Percentiles rank a stretch among this genome's conserved stretches.
Evolutionary conservation across 805 yeast species (phyloP).

Genomic region (Nakazawaea populi): DNA sequence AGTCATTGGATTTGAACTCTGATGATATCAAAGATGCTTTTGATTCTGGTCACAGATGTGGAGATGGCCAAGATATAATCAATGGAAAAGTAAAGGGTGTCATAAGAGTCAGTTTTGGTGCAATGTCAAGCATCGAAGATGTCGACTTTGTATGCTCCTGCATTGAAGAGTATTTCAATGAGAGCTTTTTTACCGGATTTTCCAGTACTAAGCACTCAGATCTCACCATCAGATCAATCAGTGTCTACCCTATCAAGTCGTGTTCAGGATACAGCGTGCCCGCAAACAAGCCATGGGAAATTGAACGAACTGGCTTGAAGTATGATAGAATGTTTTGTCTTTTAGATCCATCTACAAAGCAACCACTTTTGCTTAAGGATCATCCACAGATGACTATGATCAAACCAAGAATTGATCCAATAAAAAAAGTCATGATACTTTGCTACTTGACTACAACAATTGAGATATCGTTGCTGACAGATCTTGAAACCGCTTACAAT

Average conservation of each 20-base stretch:
- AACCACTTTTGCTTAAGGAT: constrained; percentile 28
- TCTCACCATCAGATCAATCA: constrained; percentile 16
- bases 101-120: constrained; percentile 35
- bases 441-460: neutral
- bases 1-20: constrained; percentile 20
- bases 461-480: constrained; percentile 2
- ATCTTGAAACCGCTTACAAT: neutral
- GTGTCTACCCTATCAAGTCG: constrained; percentile 37
- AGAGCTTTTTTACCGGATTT: constrained; percentile 6
- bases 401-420: constrained; percentile 21
- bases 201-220: neutral
- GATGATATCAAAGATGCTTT: constrained; percentile 24
- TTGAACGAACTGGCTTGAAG: constrained; percentile 26
- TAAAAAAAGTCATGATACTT: constrained; percentile 12
- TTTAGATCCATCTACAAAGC: constrained; percentile 19
- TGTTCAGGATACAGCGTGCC: constrained; percentile 30
- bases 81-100: constrained; percentile 34
- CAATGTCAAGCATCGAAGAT: constrained; percentile 28
- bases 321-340: constrained; percentile 35
- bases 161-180: constrained; percentile 21
- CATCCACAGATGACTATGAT: constrained; percentile 29
- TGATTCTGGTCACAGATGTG: constrained; percentile 34
- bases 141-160: constrained; percentile 23
- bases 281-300: constrained; percentile 19
- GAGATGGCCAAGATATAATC: constrained; percentile 33